phyloP scores from a whole-genome alignment of 129 eudicot species.

The Tagetes erecta region DNA sequence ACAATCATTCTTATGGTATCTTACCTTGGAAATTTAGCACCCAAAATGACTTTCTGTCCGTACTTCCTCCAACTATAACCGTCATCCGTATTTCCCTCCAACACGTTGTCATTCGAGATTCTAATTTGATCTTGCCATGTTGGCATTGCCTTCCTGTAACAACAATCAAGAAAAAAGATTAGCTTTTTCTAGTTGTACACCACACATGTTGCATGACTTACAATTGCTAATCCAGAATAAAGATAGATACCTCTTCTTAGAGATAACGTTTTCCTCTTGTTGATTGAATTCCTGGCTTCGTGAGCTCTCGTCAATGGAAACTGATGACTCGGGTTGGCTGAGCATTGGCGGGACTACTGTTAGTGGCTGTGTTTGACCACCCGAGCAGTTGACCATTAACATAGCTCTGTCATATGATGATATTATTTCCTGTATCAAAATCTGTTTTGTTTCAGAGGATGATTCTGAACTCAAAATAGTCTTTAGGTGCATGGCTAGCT shows the following conservation, averaged over 20 bases:
- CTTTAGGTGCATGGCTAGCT: slow-evolving; percentile 64
- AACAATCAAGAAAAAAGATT: slow-evolving; percentile 18
- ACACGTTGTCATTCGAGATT: slow-evolving; percentile 57
- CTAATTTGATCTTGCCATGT: slow-evolving; percentile 77
- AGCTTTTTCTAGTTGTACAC: slow-evolving; percentile 5
- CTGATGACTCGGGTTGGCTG: slow-evolving; percentile 48
- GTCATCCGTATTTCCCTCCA: slow-evolving; percentile 79
- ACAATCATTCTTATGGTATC: neutral
- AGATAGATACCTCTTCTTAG: slow-evolving; percentile 62
- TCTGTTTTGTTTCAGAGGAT: slow-evolving; percentile 41
- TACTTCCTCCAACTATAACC: slow-evolving; percentile 97
- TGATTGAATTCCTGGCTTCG: slow-evolving; percentile 43
- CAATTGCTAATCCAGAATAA: neutral
- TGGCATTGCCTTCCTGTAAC: slow-evolving; percentile 67
- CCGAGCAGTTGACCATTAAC: slow-evolving; percentile 51
- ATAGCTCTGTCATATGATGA: slow-evolving; percentile 78
- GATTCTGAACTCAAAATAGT: slow-evolving; percentile 48
- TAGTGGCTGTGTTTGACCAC: slow-evolving; percentile 34
- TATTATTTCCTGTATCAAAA: slow-evolving; percentile 54
- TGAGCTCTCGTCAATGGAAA: slow-evolving; percentile 58
- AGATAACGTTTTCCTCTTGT: slow-evolving; percentile 35
- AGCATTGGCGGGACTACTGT: slow-evolving; percentile 17
- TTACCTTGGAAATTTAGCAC: slow-evolving; percentile 15
- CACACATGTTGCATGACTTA: neutral
- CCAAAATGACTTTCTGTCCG: slow-evolving; percentile 89